Conservation (phyloP, 495 filamentous ascomycete species). For the Tuber magnatum region DNA sequence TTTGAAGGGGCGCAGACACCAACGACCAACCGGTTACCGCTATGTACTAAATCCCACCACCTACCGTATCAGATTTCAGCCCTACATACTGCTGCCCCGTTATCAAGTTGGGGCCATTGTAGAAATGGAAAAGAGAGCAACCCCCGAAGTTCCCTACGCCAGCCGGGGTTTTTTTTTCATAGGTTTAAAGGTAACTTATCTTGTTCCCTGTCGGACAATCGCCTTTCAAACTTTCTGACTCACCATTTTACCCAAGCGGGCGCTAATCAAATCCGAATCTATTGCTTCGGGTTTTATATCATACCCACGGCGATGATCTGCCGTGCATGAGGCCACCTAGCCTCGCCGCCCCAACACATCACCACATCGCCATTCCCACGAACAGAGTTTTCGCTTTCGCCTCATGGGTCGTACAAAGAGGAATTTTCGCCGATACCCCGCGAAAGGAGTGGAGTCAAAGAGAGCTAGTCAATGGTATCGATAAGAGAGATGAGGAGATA, state of each 20-base stretch:
- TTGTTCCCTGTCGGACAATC: background rate
- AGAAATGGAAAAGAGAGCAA: background rate
- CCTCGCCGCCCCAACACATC: background rate
- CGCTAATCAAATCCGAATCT: background rate
- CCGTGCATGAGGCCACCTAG: background rate
- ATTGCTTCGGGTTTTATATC: background rate
- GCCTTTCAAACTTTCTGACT: background rate
- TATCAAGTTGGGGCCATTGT: background rate
- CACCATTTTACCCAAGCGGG: background rate
- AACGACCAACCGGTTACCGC: background rate
- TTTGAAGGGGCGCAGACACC: background rate
- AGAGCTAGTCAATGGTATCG: background rate
- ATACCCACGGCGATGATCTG: background rate
- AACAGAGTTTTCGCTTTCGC: background rate
- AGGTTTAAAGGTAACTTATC: background rate
- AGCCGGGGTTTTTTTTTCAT: background rate
- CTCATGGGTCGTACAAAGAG: background rate
- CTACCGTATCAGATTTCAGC: background rate
- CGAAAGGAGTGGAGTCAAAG: background rate
- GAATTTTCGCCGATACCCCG: background rate
- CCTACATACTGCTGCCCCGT: background rate
- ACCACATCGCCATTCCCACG: background rate
- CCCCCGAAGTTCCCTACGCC: background rate
- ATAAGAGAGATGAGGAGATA: background rate
- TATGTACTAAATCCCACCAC: background rate